phyloP scores from a whole-genome alignment of 805 yeast species.

The Starmerella potacharoeniae region DNA sequence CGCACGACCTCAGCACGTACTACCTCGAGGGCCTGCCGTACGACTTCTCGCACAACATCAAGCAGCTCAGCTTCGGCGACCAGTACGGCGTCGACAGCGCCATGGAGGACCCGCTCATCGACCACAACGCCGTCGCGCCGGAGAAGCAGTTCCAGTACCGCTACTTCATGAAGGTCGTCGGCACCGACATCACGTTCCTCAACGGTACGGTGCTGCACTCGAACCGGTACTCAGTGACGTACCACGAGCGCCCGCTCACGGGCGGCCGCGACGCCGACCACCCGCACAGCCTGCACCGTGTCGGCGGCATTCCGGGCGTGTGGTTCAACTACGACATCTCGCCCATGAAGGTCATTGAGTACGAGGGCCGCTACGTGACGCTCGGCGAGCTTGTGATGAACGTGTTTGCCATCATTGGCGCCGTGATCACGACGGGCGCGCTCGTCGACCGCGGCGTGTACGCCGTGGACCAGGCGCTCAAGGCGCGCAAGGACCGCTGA shows the following conservation, averaged over 20 bases:
- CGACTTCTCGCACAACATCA: constrained; percentile 64
- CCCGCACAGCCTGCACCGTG: constrained; percentile 56
- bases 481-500: constrained; percentile 20
- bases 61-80: constrained; percentile 76
- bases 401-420: constrained; percentile 77
- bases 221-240: constrained; percentile 80
- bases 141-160: constrained; percentile 54
- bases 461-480: constrained; percentile 64
- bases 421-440: constrained; percentile 86
- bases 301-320: constrained; percentile 87
- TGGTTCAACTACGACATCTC: constrained; percentile 83
- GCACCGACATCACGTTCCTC: constrained; percentile 70
- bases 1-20: constrained; percentile 75
- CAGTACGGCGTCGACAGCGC: constrained; percentile 34
- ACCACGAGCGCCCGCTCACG: constrained; percentile 68
- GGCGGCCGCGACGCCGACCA: constrained; percentile 93
- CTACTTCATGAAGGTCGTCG: constrained; percentile 80
- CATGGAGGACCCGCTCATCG: constrained; percentile 27
- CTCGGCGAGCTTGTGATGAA: constrained; percentile 29
- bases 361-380: constrained; percentile 42
- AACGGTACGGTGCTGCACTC: constrained; percentile 50
- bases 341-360: constrained; percentile 81
- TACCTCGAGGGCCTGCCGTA: constrained; percentile 43
- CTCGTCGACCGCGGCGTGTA: constrained; percentile 77
- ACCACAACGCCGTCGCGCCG: constrained; percentile 29